Evolutionary conservation across 306 rosid genomes (phyloP), one percentile per base, ranked within the genome.

Genomic region (Quercus aquifolioides): DNA sequence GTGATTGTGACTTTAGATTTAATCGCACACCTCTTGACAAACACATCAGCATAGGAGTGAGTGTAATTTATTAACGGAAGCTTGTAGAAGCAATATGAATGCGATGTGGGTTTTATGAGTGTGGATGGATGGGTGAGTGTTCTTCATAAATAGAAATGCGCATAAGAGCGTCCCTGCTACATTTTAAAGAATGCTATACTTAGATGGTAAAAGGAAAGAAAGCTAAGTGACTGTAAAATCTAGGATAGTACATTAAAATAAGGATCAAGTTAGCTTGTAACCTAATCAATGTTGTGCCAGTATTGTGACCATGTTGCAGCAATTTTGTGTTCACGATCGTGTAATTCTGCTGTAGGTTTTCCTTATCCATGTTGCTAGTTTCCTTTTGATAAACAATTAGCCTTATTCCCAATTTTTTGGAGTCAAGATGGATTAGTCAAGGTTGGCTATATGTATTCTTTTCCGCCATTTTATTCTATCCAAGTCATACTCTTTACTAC

Each of bases 251-350:
- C 6, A 3, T 21, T 21, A 9, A 23, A 28, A 59, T 59, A 23
- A 21, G 14, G 30, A 7, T 4, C 15, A 26, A 54, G 31, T 54
- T 23, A 21, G 46, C 26, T 14, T 67, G 38, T 35, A 74, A 68
- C 26, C 49, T 30, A 28, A 75, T 57, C 60, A 54, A 46, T 30
- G 43, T 1, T 78, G 52, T 41, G 26, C 41, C 3, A 46, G 20
- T 67, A 49, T 67, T 67, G 73, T 59, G 31, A 20, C 17, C 31
- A 49, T 59, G 30, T 59, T 59, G 65, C 1, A 59, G 65, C 65
- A 59, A 59, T 59, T 71, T 64, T 55, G 72, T 46, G 75, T 70
- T 30, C 74, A 74, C 73, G 20, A 14, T 67, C 49, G 23, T 23
- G 81, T 41, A 43, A 84, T 74, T 35, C 43, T 38, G 62, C 31